These are phyloP conservation scores for Colletotrichum sp. DNA, from an alignment of 2,329 filamentous ascomycete genomes.

Conservation along the genomic window DNA sequence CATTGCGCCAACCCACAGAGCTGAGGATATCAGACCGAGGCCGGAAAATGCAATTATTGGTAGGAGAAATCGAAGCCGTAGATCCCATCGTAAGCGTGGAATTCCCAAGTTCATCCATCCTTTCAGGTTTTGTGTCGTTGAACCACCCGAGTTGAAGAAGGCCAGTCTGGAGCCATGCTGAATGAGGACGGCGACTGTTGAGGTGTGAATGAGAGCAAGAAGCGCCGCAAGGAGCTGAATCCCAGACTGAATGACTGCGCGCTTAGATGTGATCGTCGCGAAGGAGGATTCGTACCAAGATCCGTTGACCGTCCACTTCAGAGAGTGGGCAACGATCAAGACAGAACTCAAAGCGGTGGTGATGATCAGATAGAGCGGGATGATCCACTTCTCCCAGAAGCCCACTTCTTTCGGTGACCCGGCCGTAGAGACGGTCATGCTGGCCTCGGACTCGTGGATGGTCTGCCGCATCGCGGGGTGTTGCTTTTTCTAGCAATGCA, in stretches of 20 bases:
- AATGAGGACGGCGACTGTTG: background rate
- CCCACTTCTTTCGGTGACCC: background rate
- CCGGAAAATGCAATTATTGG: background rate
- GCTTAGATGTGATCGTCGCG: background rate
- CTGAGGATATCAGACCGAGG: background rate
- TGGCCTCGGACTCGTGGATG: background rate
- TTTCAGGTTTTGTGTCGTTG: background rate
- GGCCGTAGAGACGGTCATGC: background rate
- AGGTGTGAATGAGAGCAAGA: conserved; percentile 1
- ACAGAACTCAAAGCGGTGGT: conserved; percentile 2
- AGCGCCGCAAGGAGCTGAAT: background rate
- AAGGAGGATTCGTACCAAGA: conserved; percentile 3
- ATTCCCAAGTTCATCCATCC: background rate
- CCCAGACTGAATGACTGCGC: background rate
- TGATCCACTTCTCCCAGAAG: background rate
- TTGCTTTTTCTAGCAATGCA: background rate
- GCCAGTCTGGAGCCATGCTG: conserved; percentile 4
- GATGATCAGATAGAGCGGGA: background rate
- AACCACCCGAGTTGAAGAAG: background rate
- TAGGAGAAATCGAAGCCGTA: background rate
- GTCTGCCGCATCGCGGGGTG: background rate
- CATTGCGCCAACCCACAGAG: conserved; percentile 27
- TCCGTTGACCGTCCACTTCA: background rate
- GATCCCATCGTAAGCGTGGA: background rate
- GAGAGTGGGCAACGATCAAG: background rate